Evolutionary conservation across 1,284 basidiomycete genomes (phyloP).

Genomic region (Schizophyllum commune): DNA sequence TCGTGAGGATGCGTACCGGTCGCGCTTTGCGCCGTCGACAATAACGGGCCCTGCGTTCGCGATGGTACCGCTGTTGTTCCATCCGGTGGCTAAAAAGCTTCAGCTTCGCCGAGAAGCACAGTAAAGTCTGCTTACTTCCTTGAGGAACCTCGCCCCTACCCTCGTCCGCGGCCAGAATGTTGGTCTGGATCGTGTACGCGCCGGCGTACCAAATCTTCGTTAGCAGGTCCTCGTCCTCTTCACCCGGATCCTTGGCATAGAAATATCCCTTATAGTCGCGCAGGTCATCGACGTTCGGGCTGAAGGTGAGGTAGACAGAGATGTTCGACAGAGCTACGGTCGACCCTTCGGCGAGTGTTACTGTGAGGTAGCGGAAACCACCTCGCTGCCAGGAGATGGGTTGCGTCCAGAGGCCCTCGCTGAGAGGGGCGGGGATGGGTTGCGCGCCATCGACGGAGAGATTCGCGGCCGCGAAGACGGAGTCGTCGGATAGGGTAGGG

Average conservation of each 20-base stretch:
- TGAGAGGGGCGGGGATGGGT: slow-evolving; percentile 22
- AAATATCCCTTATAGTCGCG: slow-evolving; percentile 44
- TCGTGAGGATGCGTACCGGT: slow-evolving; percentile 29
- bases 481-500: slow-evolving; percentile 36
- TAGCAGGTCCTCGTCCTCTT: slow-evolving; percentile 37
- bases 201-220: slow-evolving; percentile 53
- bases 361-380: slow-evolving; percentile 43
- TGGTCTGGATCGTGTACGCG: slow-evolving; percentile 56
- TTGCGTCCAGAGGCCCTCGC: slow-evolving; percentile 32
- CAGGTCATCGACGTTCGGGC: slow-evolving; percentile 37
- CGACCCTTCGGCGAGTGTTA: slow-evolving; percentile 30
- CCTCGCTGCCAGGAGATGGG: slow-evolving; percentile 35
- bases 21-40: slow-evolving; percentile 56
- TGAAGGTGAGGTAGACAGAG: slow-evolving; percentile 38
- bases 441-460: slow-evolving; percentile 24
- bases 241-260: slow-evolving; percentile 32
- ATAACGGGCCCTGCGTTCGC: slow-evolving; percentile 54
- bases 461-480: slow-evolving; percentile 24
- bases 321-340: slow-evolving; percentile 37
- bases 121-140: slow-evolving; percentile 4
- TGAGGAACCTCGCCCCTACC: slow-evolving; percentile 25
- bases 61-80: slow-evolving; percentile 49
- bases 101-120: neutral
- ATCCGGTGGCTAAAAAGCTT: slow-evolving; percentile 25
- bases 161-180: slow-evolving; percentile 44